phyloP scores from a whole-genome alignment of 2,329 filamentous ascomycete genomes.

The Fusarium decemcellulare region DNA sequence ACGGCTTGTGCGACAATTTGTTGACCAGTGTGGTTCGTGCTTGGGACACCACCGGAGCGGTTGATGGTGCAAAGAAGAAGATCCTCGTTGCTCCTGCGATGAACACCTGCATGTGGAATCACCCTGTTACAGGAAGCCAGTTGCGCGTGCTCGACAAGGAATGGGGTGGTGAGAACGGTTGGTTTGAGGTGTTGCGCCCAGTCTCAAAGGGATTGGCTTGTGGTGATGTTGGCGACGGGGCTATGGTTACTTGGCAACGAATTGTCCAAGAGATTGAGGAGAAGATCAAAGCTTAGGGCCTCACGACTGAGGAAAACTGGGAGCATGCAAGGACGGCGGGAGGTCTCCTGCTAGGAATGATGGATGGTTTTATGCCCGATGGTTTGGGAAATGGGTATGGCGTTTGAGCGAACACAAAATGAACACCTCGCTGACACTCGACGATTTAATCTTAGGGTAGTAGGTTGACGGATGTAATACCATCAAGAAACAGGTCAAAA shows the following conservation, averaged over 20 bases:
- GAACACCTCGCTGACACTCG: neutral
- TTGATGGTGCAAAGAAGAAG: constrained; percentile 72
- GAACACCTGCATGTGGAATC: constrained; percentile 93
- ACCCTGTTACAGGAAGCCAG: constrained; percentile 84
- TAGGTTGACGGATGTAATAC: constrained; percentile 9
- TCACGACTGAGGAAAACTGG: neutral
- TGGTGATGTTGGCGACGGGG: constrained; percentile 85
- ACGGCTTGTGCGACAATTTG: constrained; percentile 84
- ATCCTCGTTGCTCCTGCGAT: constrained; percentile 87
- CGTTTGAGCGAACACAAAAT: constrained; percentile 21
- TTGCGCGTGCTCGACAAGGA: constrained; percentile 78
- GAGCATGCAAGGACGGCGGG: neutral
- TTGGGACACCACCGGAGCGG: constrained; percentile 83
- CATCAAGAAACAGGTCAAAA: neutral
- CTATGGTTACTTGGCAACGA: constrained; percentile 85
- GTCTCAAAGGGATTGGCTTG: constrained; percentile 86
- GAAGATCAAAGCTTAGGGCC: constrained; percentile 52
- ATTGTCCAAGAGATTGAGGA: constrained; percentile 78
- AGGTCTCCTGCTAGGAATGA: neutral
- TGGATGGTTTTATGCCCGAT: neutral
- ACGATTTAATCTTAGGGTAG: constrained; percentile 1
- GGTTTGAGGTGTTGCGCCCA: constrained; percentile 79
- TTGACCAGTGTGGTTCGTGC: constrained; percentile 82
- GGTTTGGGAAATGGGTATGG: neutral
- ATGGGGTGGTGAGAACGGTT: constrained; percentile 72